Base-by-base conservation (phyloP, 257 asterid genomes). In the Solanum pennellii region DNA sequence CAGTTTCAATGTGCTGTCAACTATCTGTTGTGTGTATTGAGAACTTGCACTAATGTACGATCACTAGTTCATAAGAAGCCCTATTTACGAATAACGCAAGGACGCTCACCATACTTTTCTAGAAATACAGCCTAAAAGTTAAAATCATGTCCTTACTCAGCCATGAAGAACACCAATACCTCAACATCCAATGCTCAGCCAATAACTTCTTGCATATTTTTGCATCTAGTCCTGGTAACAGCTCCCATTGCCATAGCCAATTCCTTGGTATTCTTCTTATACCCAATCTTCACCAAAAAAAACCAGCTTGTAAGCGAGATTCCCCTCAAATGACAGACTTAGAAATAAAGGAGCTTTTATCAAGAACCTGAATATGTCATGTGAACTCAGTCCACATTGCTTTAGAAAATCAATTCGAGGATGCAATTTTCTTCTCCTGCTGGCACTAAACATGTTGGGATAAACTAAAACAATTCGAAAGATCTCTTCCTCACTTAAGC, bases 181-280 rank as follows among this genome's bases (percentile, higher is more conserved):
- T 49, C 11, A 80, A 25, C 68, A 80, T 80, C 23, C 85, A 47
- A 18, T 80, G 85, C 27, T 47, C 85, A 16, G 68, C 85, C 37
- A 75, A 95, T 83, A 77, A 91, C 94, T 88, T 92, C 94, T 87
- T 96, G 99, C 86, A 96, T 31, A 91, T 96, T 96, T 94, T 92
- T 96, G 87, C 95, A 90, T 93, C 99, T 95, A 89, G 98, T 94
- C 90, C 98, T 91, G 1, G 99, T 95, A 11, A 95, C 98, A 82
- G 99, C 98, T 56, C 99, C 98, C 96, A 96, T 92, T 25, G 99
- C 99, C 91, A 91, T 31, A 13, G 99, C 98, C 85, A 95, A 87
- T 82, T 93, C 98, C 89, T 90, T 93, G 0, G 98, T 95, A 80
- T 92, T 88, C 76, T 92, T 87, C 87, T 90, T 87, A 44, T 93